Percentiles rank a stretch among this genome's conserved stretches.
phyloP scores from a whole-genome alignment of 768 basidiomycete genomes.

The Amanita rimosa region DNA sequence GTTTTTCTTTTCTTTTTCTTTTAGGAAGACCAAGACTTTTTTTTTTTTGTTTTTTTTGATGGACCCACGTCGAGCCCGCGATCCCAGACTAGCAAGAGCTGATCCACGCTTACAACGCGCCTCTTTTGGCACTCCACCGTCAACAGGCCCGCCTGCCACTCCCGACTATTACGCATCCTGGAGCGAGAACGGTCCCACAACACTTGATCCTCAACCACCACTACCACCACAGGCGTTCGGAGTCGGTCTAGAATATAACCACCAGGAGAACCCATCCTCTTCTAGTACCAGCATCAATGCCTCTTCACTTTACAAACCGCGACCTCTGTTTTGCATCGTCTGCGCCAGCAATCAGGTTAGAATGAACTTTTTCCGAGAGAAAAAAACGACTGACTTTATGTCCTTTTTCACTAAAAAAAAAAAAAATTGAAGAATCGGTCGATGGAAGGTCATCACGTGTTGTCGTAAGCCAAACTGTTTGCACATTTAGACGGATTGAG shows the following conservation, averaged over 20 bases:
- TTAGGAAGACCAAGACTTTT: no score
- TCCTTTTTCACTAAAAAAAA: no score
- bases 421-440: slow-evolving; percentile 86
- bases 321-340: slow-evolving; percentile 92
- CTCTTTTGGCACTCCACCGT: slow-evolving; percentile 27
- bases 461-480: slow-evolving; percentile 56
- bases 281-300: background rate
- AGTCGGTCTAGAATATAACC: background rate
- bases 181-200: slow-evolving; percentile 16
- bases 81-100: slow-evolving; percentile 38
- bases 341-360: slow-evolving; percentile 99
- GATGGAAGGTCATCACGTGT: slow-evolving; percentile 93
- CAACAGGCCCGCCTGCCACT: slow-evolving; percentile 18
- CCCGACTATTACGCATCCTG: slow-evolving; percentile 13
- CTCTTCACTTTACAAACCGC: slow-evolving; percentile 36
- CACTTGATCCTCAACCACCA: background rate
- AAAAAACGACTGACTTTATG: no score
- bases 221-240: background rate
- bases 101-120: slow-evolving; percentile 53
- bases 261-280: background rate
- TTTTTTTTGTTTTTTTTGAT: background rate
- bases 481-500: slow-evolving; percentile 5
- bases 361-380: no score
- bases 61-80: slow-evolving; percentile 3
- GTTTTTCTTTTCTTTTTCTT: no score